Evolutionary conservation across 257 asterid species (phyloP).

Genomic region (Fraxinus quadrangulata): DNA sequence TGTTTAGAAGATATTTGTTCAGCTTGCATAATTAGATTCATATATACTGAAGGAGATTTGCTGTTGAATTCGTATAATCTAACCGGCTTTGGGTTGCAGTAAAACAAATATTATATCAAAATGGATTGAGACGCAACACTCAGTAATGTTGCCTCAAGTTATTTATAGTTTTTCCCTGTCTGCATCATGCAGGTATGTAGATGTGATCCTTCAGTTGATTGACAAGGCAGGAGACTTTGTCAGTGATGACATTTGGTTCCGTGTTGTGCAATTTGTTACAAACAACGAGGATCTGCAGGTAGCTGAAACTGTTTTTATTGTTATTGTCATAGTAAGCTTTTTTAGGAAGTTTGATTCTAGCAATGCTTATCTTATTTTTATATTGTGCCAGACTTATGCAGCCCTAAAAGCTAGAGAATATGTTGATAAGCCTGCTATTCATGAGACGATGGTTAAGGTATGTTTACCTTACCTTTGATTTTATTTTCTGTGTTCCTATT

Average conservation of each 20-base stretch:
- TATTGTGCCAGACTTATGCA: constrained; percentile 74
- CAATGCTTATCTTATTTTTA: constrained; percentile 22
- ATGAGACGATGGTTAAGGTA: constrained; percentile 97
- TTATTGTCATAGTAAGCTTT: constrained; percentile 11
- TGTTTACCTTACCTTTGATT: constrained; percentile 21
- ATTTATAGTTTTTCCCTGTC: background rate
- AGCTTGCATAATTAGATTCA: background rate
- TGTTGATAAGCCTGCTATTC: constrained; percentile 91
- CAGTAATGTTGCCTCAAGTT: background rate
- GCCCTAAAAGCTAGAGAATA: constrained; percentile 90
- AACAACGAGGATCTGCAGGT: constrained; percentile 96
- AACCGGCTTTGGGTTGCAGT: background rate
- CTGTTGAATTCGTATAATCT: background rate
- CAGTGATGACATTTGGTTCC: constrained; percentile 98
- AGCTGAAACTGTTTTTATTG: constrained; percentile 23
- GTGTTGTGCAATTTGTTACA: constrained; percentile 94
- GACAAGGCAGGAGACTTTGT: constrained; percentile 99
- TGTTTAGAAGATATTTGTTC: background rate
- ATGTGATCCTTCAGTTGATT: constrained; percentile 94
- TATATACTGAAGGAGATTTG: background rate
- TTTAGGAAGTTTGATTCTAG: constrained; percentile 20
- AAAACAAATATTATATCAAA: background rate
- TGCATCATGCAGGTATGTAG: constrained; percentile 73
- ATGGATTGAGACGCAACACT: background rate
- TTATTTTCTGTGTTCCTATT: constrained; percentile 5